Evolutionary conservation across 148 eudicot species (phyloP).

Genomic region (Rhododendron henanense): DNA sequence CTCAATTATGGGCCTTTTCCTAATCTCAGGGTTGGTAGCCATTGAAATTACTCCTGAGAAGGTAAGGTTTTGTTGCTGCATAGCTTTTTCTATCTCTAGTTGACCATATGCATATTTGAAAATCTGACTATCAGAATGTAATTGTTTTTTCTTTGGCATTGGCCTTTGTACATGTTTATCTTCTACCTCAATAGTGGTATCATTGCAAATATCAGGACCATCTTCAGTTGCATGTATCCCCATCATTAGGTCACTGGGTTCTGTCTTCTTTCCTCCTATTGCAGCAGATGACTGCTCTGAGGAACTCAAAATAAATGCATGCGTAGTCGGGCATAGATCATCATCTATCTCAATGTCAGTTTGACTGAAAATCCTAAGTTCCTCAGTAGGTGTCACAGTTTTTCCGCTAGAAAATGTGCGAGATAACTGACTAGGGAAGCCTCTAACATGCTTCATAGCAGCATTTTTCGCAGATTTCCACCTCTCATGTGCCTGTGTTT

Average conservation of each 20-base stretch:
- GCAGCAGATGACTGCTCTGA: conserved; percentile 25
- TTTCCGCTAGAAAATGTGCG: conserved; percentile 49
- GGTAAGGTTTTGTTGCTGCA: conserved; percentile 39
- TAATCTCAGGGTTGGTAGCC: conserved; percentile 39
- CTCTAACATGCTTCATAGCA: conserved; percentile 55
- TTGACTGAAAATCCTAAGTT: conserved; percentile 27
- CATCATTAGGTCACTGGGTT: conserved; percentile 16
- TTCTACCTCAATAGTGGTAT: conserved; percentile 33
- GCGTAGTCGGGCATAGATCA: conserved; percentile 15
- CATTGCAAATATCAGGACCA: conserved; percentile 24
- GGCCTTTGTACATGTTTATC: conserved; percentile 25
- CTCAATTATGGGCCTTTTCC: conserved; percentile 57
- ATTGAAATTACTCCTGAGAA: conserved; percentile 55
- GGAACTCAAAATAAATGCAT: conserved; percentile 16
- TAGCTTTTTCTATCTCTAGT: conserved; percentile 72
- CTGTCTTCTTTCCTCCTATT: conserved; percentile 25
- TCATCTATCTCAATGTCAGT: conserved; percentile 22
- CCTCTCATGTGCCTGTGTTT: conserved; percentile 50
- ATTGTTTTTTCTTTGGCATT: conserved; percentile 39
- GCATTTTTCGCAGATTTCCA: conserved; percentile 76
- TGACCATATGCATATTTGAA: conserved; percentile 75
- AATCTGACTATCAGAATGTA: conserved; percentile 52
- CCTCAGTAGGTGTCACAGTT: conserved; percentile 20
- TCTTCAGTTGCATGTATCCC: conserved; percentile 25
- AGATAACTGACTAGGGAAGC: conserved; percentile 54